A percentile compares a stretch with the other conserved stretches of the same genome.
Conservation (phyloP, 768 basidiomycete genomes). For the Strobilomyces confusus region DNA sequence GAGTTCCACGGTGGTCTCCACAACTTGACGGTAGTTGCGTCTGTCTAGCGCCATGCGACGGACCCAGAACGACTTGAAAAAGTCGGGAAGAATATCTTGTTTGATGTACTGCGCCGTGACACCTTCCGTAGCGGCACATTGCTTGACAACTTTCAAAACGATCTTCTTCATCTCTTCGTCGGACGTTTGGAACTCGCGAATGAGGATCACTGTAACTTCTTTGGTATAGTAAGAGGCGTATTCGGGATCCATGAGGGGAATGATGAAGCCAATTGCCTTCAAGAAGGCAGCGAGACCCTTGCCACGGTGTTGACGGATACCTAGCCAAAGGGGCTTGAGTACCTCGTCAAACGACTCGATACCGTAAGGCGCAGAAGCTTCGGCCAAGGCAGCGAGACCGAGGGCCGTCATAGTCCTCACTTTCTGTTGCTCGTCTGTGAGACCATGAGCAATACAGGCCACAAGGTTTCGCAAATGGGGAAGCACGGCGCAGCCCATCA, state of each 20-base stretch:
- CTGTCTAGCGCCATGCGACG: constrained; percentile 96
- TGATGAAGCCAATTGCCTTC: constrained; percentile 97
- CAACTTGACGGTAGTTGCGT: constrained; percentile 94
- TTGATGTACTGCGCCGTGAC: constrained; percentile 95
- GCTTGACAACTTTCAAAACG: constrained; percentile 97
- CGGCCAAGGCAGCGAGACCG: constrained; percentile 85
- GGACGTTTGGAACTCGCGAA: constrained; percentile 97
- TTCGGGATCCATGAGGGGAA: constrained; percentile 99
- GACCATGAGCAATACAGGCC: constrained; percentile 85
- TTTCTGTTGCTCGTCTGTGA: constrained; percentile 77
- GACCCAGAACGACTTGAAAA: constrained; percentile 99
- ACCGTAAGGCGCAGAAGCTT: constrained; percentile 97
- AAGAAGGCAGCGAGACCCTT: constrained; percentile 76
- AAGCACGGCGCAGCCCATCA: constrained; percentile 99
- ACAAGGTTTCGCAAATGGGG: constrained; percentile 97
- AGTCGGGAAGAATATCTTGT: constrained; percentile 96
- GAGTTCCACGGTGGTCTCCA: constrained; percentile 97
- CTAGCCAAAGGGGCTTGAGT: constrained; percentile 73
- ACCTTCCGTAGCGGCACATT: constrained; percentile 97
- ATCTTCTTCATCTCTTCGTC: constrained; percentile 99
- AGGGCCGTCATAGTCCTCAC: constrained; percentile 79
- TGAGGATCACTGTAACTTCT: constrained; percentile 94
- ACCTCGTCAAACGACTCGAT: constrained; percentile 99
- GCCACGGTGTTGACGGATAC: constrained; percentile 73
- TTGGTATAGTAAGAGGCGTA: constrained; percentile 99